A percentile compares a stretch with the other conserved stretches of the same genome.
Conservation (phyloP, 352 stramenopile species). For the Elongisporangium senticosum region DNA sequence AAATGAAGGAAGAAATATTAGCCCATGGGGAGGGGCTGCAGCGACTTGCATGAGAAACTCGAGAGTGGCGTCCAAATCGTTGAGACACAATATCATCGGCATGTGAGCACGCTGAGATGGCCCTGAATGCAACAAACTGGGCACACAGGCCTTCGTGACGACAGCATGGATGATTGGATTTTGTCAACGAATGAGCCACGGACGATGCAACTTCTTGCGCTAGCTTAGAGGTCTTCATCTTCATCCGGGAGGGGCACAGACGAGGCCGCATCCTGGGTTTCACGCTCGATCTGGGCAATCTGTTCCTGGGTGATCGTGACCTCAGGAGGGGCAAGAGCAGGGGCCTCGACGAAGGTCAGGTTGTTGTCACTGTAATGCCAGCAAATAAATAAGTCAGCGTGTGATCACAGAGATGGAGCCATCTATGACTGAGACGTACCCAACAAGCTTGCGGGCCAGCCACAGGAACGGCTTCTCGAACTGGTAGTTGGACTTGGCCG, state of each 20-base stretch:
- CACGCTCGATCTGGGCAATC: conserved; percentile 90
- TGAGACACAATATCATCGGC: too few species aligned
- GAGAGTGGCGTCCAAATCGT: too few species aligned
- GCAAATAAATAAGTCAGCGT: conserved; percentile 8
- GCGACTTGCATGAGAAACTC: too few species aligned
- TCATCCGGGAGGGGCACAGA: conserved; percentile 95
- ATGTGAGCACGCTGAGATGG: too few species aligned
- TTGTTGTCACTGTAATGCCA: conserved; percentile 88
- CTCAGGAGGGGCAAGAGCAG: conserved; percentile 95
- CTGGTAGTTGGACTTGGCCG: conserved; percentile 99
- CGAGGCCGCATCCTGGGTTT: conserved; percentile 87
- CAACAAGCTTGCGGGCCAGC: conserved; percentile 98
- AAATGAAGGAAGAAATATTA: too few species aligned
- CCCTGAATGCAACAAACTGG: too few species aligned
- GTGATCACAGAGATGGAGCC: neutral
- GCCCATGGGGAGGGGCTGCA: too few species aligned
- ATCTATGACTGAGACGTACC: conserved; percentile 39
- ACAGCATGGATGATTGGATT: neutral
- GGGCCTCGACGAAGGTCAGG: conserved; percentile 97
- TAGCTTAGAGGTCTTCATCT: conserved; percentile 95
- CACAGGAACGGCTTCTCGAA: conserved; percentile 99
- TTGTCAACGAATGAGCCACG: neutral
- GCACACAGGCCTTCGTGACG: neutral
- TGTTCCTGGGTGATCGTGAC: conserved; percentile 93
- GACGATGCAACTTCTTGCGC: conserved; percentile 4